Base-by-base conservation (phyloP, 1,139 yeast genomes). In the Arxiozyma bovina region DNA sequence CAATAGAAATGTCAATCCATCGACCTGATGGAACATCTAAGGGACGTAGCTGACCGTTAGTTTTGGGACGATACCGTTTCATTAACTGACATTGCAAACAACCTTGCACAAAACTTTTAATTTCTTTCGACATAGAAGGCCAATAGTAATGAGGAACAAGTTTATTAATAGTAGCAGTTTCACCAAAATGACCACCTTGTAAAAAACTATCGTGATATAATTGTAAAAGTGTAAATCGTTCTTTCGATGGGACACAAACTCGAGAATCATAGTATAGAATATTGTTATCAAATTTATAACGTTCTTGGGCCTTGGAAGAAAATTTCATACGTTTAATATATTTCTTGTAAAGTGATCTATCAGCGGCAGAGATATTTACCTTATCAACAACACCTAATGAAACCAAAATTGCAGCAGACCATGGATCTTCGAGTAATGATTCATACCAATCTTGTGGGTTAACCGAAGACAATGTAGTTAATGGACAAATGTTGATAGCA, bases 1-100 rank as follows among this genome's bases (percentile, higher is more conserved):
- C 58, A 12, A 57, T 50, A 4, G 57, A 45, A 11, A 58, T 49
- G 27, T 55, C 54, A 22, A 45, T 12, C 60, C 59, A 58, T 8
- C 59, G 50, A 20, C 57, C 58, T 18, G 47, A 47, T 1, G 60
- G 50, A 15, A 56, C 42, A 17, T 46, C 50, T 34, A 52, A 25
- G 1, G 59, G 58, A 11, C 42, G 22, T 21, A 55, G n/a, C 8
- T 41, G 11, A 12, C 54, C 54, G n/a, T 54, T 30, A 7, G 34
- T 41, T 15, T 40, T 25, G 4, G 53, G 53, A 30, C 52, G 25
- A 27, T 58, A 42, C 1, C 38, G 30, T 25, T 55, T 55, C 45
- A 43, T 48, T 1, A 57, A 12, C 42, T 57, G 60, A 48, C 59
- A 58, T 25, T 57, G 54, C 2, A 46, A 12, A 40, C 60, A 57